Percentiles rank a stretch among this genome's conserved stretches.
phyloP scores from a whole-genome alignment of 23 red algal genomes.

The Gracilaria vermiculophylla region DNA sequence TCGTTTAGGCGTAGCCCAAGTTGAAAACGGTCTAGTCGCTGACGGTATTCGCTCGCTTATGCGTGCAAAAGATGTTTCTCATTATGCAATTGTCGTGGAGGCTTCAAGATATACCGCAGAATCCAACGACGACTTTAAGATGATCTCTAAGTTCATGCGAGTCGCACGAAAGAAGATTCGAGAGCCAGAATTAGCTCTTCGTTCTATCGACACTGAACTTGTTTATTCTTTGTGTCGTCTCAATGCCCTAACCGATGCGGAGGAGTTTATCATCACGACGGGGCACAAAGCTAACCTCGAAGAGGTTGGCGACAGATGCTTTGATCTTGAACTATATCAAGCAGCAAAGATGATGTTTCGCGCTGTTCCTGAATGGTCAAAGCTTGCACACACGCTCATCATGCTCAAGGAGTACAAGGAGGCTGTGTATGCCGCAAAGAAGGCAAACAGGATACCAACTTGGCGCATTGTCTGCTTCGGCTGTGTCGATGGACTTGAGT shows the following conservation, averaged over 20 bases:
- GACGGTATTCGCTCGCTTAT: conserved; percentile 82
- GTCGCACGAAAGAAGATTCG: conserved; percentile 70
- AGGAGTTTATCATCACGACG: conserved; percentile 76
- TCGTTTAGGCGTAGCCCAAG: conserved; percentile 75
- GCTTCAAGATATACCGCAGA: conserved; percentile 49
- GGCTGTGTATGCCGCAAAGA: conserved; percentile 88
- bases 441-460: conserved; percentile 84
- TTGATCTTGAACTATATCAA: conserved; percentile 72
- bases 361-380: conserved; percentile 59
- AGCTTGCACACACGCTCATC: conserved; percentile 82
- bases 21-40: conserved; percentile 65
- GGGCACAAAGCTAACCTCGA: conserved; percentile 87
- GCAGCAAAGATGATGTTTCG: conserved; percentile 91
- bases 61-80: conserved; percentile 75
- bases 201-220: conserved; percentile 89
- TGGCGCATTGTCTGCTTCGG: conserved; percentile 97
- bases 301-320: conserved; percentile 92
- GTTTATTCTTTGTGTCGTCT: conserved; percentile 77
- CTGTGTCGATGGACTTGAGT: conserved; percentile 86
- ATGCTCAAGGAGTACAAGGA: conserved; percentile 82
- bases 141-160: conserved; percentile 64
- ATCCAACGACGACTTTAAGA: conserved; percentile 66
- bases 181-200: conserved; percentile 51
- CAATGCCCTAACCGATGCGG: conserved; percentile 78
- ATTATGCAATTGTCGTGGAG: conserved; percentile 69